These are phyloP conservation scores for Populus davidiana DNA, from an alignment of 345 rosid genomes.

Conservation along the genomic window DNA sequence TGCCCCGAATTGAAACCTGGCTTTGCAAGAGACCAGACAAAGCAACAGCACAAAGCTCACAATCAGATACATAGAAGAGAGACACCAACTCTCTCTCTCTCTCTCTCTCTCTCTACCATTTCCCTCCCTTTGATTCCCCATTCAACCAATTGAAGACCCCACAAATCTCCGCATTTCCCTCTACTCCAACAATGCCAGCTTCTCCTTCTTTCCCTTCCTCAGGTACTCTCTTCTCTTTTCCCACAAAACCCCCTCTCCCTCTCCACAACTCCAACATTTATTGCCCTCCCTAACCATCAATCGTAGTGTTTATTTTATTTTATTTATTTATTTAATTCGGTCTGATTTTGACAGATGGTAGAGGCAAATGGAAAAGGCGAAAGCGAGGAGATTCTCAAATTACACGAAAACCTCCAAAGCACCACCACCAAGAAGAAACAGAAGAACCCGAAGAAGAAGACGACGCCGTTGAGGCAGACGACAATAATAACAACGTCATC, in stretches of 20 bases:
- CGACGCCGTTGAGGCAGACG: conserved; percentile 39
- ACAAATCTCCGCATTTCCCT: conserved; percentile 33
- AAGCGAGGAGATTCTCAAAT: conserved; percentile 62
- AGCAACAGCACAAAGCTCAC: not conserved
- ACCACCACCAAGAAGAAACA: conserved; percentile 35
- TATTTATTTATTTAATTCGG: not conserved
- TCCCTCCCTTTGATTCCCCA: conserved; percentile 9
- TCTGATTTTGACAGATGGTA: conserved; percentile 43
- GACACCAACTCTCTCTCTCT: not conserved
- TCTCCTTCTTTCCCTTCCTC: conserved; percentile 59
- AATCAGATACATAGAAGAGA: not conserved
- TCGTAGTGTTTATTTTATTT: not conserved
- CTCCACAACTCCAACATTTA: not conserved
- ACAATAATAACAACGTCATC: conserved; percentile 4
- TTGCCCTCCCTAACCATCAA: not conserved
- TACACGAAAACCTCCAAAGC: conserved; percentile 36
- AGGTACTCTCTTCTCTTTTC: conserved; percentile 33
- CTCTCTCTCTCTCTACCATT: not conserved
- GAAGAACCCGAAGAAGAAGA: conserved; percentile 46
- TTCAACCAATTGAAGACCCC: conserved; percentile 29
- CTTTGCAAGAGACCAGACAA: not conserved
- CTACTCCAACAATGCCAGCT: conserved; percentile 62
- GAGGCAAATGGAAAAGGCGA: conserved; percentile 82
- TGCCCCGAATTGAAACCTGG: not conserved
- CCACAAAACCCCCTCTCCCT: conserved; percentile 8